phyloP scores from a whole-genome alignment of 768 basidiomycete genomes.

The Kwoniella mangroviensis region DNA sequence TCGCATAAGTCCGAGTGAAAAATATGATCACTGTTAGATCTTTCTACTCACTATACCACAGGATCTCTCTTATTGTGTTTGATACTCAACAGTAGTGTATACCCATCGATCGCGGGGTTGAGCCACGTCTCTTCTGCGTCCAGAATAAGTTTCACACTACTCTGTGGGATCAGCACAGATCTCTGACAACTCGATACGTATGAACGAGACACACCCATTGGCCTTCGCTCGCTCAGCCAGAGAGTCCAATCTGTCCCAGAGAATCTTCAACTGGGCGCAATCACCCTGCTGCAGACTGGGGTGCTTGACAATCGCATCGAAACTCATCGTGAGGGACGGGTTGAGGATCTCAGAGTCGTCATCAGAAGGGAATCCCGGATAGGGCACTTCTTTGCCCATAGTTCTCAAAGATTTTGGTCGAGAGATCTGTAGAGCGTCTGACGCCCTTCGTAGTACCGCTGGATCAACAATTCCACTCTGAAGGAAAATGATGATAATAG shows the following conservation, averaged over 20 bases:
- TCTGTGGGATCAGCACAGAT: conserved; percentile 27
- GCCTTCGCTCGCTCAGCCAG: conserved; percentile 70
- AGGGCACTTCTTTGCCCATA: not conserved
- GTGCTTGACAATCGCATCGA: conserved; percentile 11
- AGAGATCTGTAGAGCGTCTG: conserved; percentile 38
- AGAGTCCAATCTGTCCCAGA: conserved; percentile 66
- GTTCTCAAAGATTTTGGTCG: not conserved
- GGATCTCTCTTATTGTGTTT: conserved; percentile 67
- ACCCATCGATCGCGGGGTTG: conserved; percentile 77
- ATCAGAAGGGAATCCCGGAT: conserved; percentile 9
- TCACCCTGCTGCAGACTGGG: conserved; percentile 63
- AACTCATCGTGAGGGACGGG: conserved; percentile 9
- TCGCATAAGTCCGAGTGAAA: not conserved
- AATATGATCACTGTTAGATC: not conserved
- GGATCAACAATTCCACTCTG: conserved; percentile 36
- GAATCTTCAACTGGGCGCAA: conserved; percentile 65
- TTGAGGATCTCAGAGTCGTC: conserved; percentile 2
- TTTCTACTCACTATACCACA: conserved; percentile 15
- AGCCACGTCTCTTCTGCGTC: conserved; percentile 74
- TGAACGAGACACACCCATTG: conserved; percentile 6
- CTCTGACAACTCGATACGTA: not conserved
- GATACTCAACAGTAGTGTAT: conserved; percentile 69
- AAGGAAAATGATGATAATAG: not conserved
- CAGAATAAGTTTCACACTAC: conserved; percentile 70
- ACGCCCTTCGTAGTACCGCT: conserved; percentile 37